phyloP scores from a whole-genome alignment of 1,139 yeast species.

The Yamadazyma oceani region DNA sequence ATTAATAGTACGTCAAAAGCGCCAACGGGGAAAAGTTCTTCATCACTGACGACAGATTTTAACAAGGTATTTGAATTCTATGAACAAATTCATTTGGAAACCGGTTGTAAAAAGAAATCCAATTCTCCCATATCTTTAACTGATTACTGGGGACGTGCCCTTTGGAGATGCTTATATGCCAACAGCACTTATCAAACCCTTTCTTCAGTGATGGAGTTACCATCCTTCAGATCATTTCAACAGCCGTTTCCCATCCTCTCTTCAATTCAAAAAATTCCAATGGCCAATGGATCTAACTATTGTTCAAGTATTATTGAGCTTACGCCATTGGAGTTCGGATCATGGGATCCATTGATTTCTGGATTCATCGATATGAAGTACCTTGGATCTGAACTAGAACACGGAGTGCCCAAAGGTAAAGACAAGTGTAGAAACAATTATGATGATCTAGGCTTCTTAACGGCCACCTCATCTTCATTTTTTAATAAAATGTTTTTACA shows the following conservation, averaged over 20 bases:
- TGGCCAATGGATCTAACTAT: too few relatives aligned
- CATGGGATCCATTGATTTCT: slow-evolving; percentile 55
- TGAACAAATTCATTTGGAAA: slow-evolving; percentile 51
- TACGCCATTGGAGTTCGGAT: slow-evolving; percentile 69
- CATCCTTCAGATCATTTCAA: slow-evolving; percentile 21
- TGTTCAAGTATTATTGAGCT: slow-evolving; percentile 41
- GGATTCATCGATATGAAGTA: slow-evolving; percentile 54
- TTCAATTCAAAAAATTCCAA: slow-evolving; percentile 29
- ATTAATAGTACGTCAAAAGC: too few relatives aligned
- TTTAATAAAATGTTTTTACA: slow-evolving; percentile 57
- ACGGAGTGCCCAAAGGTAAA: slow-evolving; percentile 14
- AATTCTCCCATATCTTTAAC: slow-evolving; percentile 62
- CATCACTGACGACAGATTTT: too few relatives aligned
- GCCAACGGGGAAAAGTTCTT: too few relatives aligned
- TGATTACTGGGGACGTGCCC: slow-evolving; percentile 68
- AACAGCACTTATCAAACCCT: slow-evolving; percentile 29
- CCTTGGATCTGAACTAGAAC: slow-evolving; percentile 44
- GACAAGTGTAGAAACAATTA: slow-evolving; percentile 54
- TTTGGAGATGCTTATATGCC: slow-evolving; percentile 48
- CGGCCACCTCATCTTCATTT: slow-evolving; percentile 72
- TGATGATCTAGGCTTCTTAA: slow-evolving; percentile 72
- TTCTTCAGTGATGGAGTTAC: slow-evolving; percentile 20
- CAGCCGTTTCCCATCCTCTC: slow-evolving; percentile 47
- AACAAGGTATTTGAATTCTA: slow-evolving; percentile 45
- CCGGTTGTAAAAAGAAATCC: slow-evolving; percentile 46